Evolutionary conservation across 78 protist species (phyloP).

Genomic region (Paulinella micropora): DNA sequence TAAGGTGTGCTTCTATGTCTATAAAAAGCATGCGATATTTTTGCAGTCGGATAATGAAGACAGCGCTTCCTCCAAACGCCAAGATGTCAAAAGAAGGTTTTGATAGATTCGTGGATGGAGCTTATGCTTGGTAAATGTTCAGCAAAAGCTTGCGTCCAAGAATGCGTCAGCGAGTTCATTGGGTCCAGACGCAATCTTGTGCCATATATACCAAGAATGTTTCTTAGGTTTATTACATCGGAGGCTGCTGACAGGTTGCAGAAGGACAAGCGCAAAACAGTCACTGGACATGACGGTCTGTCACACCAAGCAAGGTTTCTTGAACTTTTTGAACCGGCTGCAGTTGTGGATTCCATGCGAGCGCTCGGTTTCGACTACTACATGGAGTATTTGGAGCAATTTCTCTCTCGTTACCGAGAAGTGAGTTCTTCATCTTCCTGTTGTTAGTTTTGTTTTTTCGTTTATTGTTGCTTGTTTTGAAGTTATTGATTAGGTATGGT

Average conservation of each 20-base stretch:
- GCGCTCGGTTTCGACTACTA: constrained; percentile 2
- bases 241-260: background rate
- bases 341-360: constrained; percentile 3
- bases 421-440: no score
- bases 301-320: no score
- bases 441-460: no score
- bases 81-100: background rate
- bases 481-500: no score
- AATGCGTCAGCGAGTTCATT: constrained; percentile 10
- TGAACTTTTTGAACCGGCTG: no score
- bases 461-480: no score
- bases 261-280: constrained; percentile 3
- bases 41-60: constrained; percentile 12
- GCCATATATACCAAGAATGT: no score
- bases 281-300: constrained; percentile 6
- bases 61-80: background rate
- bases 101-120: no score
- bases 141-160: constrained; percentile 10
- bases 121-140: no score
- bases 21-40: background rate
- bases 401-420: no score
- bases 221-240: constrained; percentile 5
- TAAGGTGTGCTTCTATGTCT: background rate
- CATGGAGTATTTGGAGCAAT: background rate
- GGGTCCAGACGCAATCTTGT: no score